Percentiles rank a stretch among this genome's conserved stretches.
phyloP scores from a whole-genome alignment of 2,329 filamentous ascomycete species.

The Cordyceps javanica region DNA sequence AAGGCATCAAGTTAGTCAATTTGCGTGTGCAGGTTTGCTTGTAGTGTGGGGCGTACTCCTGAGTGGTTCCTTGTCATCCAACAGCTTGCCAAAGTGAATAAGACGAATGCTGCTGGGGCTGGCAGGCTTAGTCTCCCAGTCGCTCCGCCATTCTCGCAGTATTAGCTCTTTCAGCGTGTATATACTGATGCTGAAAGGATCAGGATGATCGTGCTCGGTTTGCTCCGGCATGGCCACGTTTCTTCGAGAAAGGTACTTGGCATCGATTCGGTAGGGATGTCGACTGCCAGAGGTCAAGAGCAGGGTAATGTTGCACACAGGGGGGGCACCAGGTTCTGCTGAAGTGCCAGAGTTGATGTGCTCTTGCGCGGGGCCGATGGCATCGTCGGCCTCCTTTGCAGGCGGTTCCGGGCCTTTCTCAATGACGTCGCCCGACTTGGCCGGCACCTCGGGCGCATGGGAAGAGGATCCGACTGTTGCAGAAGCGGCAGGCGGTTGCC shows the following conservation, averaged over 20 bases:
- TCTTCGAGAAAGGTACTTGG: conserved; percentile 75
- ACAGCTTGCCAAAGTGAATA: conserved; percentile 84
- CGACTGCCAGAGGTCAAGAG: conserved; percentile 74
- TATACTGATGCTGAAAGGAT: conserved; percentile 85
- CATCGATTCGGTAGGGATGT: conserved; percentile 86
- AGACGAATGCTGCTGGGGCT: conserved; percentile 85
- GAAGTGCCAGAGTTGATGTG: conserved; percentile 32
- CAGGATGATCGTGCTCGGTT: conserved; percentile 52
- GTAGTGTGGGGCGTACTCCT: conserved; percentile 56
- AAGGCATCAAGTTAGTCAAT: not conserved
- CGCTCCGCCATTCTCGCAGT: conserved; percentile 82
- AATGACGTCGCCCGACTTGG: conserved; percentile 25
- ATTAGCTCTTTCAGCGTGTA: conserved; percentile 94
- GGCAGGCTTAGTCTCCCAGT: conserved; percentile 83
- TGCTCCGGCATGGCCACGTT: conserved; percentile 69
- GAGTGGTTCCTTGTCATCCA: conserved; percentile 81
- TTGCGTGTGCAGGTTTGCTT: not conserved
- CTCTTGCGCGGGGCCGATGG: conserved; percentile 39
- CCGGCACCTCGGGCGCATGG: conserved; percentile 16
- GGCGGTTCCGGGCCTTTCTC: conserved; percentile 21
- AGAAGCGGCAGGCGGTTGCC: not conserved
- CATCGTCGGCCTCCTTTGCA: conserved; percentile 28
- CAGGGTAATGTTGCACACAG: conserved; percentile 69
- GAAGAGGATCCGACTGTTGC: conserved; percentile 16
- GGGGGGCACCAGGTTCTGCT: conserved; percentile 25